Evolutionary conservation across 2,329 filamentous ascomycete genomes (phyloP).

Genomic region (Magnaporthiopsis rhizophila): DNA sequence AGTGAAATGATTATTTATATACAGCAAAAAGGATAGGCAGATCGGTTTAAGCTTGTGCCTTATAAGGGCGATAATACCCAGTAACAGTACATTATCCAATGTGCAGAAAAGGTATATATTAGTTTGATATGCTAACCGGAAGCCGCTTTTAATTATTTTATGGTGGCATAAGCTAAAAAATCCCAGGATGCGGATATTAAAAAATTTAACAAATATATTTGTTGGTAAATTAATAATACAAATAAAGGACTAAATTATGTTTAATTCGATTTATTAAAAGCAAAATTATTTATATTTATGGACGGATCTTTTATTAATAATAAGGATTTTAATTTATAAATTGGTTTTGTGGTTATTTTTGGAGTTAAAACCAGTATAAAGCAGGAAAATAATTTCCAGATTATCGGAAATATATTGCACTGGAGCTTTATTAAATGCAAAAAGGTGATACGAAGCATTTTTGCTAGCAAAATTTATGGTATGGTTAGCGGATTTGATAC

Average conservation of each 20-base stretch:
- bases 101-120: not conserved
- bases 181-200: no score
- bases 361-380: not conserved
- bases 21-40: not conserved
- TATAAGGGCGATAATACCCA: not conserved
- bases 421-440: no score
- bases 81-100: not conserved
- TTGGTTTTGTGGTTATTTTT: not conserved
- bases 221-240: no score
- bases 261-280: no score
- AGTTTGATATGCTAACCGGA: not conserved
- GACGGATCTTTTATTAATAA: not conserved
- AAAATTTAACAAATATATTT: not conserved
- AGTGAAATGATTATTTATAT: no score
- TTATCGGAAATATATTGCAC: not conserved
- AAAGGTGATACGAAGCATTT: no score
- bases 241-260: no score
- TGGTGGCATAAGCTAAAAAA: not conserved
- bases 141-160: not conserved
- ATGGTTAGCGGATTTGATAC: no score
- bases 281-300: not conserved
- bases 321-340: not conserved
- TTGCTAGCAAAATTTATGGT: no score
- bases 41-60: no score
- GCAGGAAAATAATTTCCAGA: not conserved